phyloP scores from a whole-genome alignment of 202 grass and related monocot genomes.

The Bolboschoenoplectus hybrid region DNA sequence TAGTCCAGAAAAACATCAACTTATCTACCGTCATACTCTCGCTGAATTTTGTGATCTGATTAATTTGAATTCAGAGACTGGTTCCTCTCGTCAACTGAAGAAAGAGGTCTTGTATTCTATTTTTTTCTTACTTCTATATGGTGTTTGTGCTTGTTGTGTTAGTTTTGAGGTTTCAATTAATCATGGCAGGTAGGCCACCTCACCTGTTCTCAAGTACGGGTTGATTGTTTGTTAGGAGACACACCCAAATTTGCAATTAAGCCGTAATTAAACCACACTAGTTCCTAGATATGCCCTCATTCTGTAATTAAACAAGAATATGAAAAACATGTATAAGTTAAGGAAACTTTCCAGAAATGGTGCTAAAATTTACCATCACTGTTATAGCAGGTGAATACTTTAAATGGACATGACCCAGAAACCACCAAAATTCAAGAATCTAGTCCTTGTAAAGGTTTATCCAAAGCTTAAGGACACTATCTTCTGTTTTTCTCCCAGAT shows the following conservation, averaged over 20 bases:
- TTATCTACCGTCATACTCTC: conserved; percentile 90
- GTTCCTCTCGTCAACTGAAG: not conserved
- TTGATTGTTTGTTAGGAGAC: not conserved
- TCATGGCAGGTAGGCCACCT: conserved; percentile 13
- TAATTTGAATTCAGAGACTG: conserved; percentile 38
- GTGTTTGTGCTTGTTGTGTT: not conserved
- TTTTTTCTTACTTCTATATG: not conserved
- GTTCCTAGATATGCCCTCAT: not conserved
- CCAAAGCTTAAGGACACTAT: conserved; percentile 5
- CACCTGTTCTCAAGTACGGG: not conserved
- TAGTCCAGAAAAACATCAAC: conserved; percentile 63
- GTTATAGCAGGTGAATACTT: not conserved
- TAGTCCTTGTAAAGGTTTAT: not conserved
- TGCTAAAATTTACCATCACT: not conserved
- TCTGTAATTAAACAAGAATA: not conserved
- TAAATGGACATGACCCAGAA: not conserved
- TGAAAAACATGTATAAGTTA: not conserved
- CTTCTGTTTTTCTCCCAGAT: not conserved
- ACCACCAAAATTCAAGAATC: not conserved
- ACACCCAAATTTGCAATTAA: not conserved
- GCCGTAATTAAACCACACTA: not conserved
- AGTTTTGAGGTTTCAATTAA: conserved; percentile 9
- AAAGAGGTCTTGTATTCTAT: conserved; percentile 30
- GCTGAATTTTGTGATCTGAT: conserved; percentile 82
- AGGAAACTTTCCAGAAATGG: not conserved